Conservation (phyloP, 176 grass and related monocot species). For the Aegilops bicornis region DNA sequence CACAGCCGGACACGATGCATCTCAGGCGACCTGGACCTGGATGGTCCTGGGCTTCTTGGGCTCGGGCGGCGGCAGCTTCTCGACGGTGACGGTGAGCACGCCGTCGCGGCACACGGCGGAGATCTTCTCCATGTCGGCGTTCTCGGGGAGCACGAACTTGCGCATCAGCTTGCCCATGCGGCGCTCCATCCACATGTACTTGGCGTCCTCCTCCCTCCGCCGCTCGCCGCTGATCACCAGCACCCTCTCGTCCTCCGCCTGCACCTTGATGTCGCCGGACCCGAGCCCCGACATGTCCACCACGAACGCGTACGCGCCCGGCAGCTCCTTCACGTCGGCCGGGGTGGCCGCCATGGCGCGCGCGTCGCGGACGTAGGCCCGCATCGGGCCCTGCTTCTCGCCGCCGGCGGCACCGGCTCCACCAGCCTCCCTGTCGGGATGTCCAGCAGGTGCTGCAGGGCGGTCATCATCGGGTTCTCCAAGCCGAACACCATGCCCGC, state of each 20-base stretch:
- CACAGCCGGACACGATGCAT: too few species aligned
- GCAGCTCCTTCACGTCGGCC: conserved; percentile 81
- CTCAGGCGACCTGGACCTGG: conserved; percentile 57
- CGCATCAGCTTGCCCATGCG: conserved; percentile 88
- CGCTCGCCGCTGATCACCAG: conserved; percentile 80
- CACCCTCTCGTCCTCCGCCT: neutral
- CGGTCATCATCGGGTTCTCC: too few species aligned
- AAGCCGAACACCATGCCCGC: too few species aligned
- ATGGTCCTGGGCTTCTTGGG: conserved; percentile 86
- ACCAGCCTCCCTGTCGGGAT: too few species aligned
- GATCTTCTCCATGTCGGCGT: conserved; percentile 63
- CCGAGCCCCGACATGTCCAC: too few species aligned
- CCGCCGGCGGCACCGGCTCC: too few species aligned
- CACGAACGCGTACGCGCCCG: neutral
- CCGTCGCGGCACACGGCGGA: conserved; percentile 62
- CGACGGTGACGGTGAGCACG: conserved; percentile 56
- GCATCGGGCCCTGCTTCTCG: conserved; percentile 30
- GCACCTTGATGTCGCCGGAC: too few species aligned
- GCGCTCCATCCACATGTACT: conserved; percentile 73
- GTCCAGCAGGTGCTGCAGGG: too few species aligned
- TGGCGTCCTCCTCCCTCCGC: conserved; percentile 57
- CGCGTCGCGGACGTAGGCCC: conserved; percentile 71
- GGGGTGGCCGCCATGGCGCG: conserved; percentile 79
- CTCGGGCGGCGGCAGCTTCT: conserved; percentile 75
- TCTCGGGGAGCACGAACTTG: conserved; percentile 68